Base-by-base conservation (phyloP, 495 filamentous ascomycete genomes). In the Neurospora africana region DNA sequence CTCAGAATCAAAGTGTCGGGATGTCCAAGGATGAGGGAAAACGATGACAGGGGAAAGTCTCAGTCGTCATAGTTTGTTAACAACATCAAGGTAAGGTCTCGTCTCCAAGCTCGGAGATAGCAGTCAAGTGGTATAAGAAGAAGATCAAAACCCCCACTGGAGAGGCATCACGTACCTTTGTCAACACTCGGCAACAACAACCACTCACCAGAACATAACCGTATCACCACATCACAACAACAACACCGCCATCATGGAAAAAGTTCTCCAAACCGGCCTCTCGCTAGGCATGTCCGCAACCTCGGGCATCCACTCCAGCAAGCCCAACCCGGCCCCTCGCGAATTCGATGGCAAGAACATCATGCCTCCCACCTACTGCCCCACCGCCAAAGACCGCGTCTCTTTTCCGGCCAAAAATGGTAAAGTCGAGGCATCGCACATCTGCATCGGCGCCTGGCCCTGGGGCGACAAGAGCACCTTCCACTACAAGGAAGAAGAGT, bases 381-480 rank as follows among this genome's bases (percentile, higher is more conserved):
- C 65, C 8, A 23, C 19, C 15, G 21, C 71, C 37, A 36, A 44
- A 37, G 33, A 21, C 21, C 67, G 71, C 74, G 10, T 77, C 75
- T 9, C 47, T 74, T 43, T 72, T 75, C 47, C 58, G 69, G 36
- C 76, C 68, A 41, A 78, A 21, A 58, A 58, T 10, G 47, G 47
- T 10, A 27, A 58, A 15, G 77, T 82, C 19, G 67, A 76, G 4
- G 77, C 80, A 21, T 76, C 81, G 0, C 77, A 78, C 68, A 71
- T 84, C 53, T 81, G 75, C 70, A 78, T 82, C 68, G 81, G 83
- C 1, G 78, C 79, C 15, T 84, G 80, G 82, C 68, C 81, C 19
- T 83, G 83, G 83, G 83, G 82, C 53, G 81, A 84, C 76, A 83
- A 76, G 43, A 75, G 81, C 5, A 84, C 82, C n/a, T 83, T 74